These are phyloP conservation scores for Entoloma clypeatum DNA, from an alignment of 1,284 basidiomycete genomes.

Conservation along the genomic window DNA sequence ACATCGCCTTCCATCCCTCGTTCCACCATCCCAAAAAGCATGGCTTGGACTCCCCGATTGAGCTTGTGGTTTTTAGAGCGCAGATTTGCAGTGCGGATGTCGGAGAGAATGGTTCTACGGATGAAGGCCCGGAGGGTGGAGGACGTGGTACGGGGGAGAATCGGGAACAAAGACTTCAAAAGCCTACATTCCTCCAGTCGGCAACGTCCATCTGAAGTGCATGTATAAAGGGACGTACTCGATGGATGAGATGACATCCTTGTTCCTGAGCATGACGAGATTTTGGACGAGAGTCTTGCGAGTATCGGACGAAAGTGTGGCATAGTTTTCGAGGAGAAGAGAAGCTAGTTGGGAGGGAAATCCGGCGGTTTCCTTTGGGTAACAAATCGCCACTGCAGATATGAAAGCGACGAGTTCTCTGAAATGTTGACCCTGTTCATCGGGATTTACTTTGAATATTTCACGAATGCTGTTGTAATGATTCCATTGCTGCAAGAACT, in stretches of 20 bases:
- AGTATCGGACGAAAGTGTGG: slow-evolving; percentile 70
- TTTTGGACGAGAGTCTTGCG: slow-evolving; percentile 84
- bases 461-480: slow-evolving; percentile 88
- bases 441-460: slow-evolving; percentile 76
- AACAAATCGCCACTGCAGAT: slow-evolving; percentile 79
- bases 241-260: slow-evolving; percentile 88
- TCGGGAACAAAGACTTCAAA: slow-evolving; percentile 87
- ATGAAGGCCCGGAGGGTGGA: slow-evolving; percentile 81
- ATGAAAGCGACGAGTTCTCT: slow-evolving; percentile 85
- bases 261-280: slow-evolving; percentile 90
- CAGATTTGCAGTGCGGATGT: slow-evolving; percentile 90
- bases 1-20: slow-evolving; percentile 82
- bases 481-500: slow-evolving; percentile 98
- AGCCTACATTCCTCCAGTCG: slow-evolving; percentile 57
- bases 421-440: slow-evolving; percentile 80
- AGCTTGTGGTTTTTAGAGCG: slow-evolving; percentile 93
- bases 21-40: slow-evolving; percentile 96
- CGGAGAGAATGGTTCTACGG: slow-evolving; percentile 93
- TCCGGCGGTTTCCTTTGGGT: slow-evolving; percentile 80
- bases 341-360: slow-evolving; percentile 78
- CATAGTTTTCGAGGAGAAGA: slow-evolving; percentile 75
- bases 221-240: too few species aligned
- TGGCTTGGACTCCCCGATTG: slow-evolving; percentile 93
- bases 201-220: too few species aligned
- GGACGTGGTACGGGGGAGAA: slow-evolving; percentile 89